phyloP scores from a whole-genome alignment of 352 stramenopile species.

The Stephanocyclus meneghinianus region DNA sequence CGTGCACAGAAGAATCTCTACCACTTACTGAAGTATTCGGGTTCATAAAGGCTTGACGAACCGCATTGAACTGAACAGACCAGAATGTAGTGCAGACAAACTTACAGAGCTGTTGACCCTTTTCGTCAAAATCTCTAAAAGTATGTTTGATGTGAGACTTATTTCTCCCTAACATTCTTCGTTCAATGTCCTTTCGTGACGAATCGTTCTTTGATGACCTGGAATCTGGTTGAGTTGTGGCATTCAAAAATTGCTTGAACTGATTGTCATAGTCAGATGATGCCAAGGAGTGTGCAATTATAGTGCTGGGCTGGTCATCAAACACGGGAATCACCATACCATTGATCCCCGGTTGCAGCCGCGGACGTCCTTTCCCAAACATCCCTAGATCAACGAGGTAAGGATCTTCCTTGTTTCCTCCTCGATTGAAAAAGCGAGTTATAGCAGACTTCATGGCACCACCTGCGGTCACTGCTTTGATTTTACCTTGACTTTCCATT shows the following conservation, averaged over 20 bases:
- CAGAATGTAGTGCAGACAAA: conserved; percentile 87
- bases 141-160: conserved; percentile 86
- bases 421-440: conserved; percentile 82
- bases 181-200: conserved; percentile 74
- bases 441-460: conserved; percentile 83
- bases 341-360: conserved; percentile 87
- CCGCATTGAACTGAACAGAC: conserved; percentile 86
- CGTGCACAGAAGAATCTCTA: conserved; percentile 70
- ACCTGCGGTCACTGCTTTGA: conserved; percentile 69
- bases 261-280: conserved; percentile 86
- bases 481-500: conserved; percentile 53
- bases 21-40: conserved; percentile 34
- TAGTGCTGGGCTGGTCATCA: conserved; percentile 91
- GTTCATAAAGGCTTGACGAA: conserved; percentile 82
- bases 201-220: conserved; percentile 51
- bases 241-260: conserved; percentile 68
- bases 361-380: conserved; percentile 86
- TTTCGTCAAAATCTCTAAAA: conserved; percentile 85
- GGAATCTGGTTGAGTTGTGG: conserved; percentile 35
- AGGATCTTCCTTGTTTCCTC: conserved; percentile 78
- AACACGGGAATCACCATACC: conserved; percentile 90
- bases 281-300: conserved; percentile 92
- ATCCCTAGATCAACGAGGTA: conserved; percentile 92
- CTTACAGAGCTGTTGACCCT: conserved; percentile 83
- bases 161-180: conserved; percentile 78